A percentile compares a stretch with the other conserved stretches of the same genome.
These are phyloP conservation scores for Tolypocladium paradoxum DNA, from an alignment of 2,329 filamentous ascomycete genomes.

Conservation along the genomic window DNA sequence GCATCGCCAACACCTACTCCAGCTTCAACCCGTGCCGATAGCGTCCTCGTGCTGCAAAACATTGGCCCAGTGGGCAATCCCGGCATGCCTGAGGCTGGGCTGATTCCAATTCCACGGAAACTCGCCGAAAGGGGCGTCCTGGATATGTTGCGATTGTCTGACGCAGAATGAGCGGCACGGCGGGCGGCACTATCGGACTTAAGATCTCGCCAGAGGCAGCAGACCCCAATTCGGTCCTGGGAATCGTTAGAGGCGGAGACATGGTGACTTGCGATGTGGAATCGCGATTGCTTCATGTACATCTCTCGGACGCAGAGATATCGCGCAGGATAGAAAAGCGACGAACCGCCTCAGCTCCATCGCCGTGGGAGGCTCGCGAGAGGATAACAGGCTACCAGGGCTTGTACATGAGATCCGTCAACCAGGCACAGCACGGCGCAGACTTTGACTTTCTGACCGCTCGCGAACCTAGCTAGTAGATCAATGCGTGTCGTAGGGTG, in stretches of 20 bases:
- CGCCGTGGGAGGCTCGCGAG: slow-evolving; percentile 19
- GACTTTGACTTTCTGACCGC: slow-evolving; percentile 54
- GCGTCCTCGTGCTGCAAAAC: slow-evolving; percentile 72
- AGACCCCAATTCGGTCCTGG: slow-evolving; percentile 63
- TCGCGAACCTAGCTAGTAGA: slow-evolving; percentile 14
- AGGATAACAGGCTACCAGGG: slow-evolving; percentile 38
- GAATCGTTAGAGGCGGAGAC: slow-evolving; percentile 66
- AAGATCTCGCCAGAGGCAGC: slow-evolving; percentile 83
- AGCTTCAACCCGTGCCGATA: slow-evolving; percentile 59
- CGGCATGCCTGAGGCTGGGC: slow-evolving; percentile 80
- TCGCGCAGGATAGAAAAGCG: slow-evolving; percentile 4
- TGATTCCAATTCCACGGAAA: slow-evolving; percentile 59
- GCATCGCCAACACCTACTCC: slow-evolving; percentile 63
- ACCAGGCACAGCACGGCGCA: slow-evolving; percentile 46
- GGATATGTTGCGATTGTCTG: slow-evolving; percentile 77
- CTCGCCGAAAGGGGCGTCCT: slow-evolving; percentile 62
- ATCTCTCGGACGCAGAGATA: slow-evolving; percentile 63
- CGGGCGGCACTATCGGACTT: slow-evolving; percentile 80
- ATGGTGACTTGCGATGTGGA: slow-evolving; percentile 67
- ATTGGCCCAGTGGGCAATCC: slow-evolving; percentile 86
- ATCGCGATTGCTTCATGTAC: slow-evolving; percentile 44
- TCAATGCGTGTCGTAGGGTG: not conserved
- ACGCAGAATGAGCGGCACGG: slow-evolving; percentile 78
- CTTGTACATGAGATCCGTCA: slow-evolving; percentile 47
- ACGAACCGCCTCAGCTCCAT: not conserved